Base-by-base conservation (phyloP, 1,284 basidiomycete genomes). In the Ustilago crameri region DNA sequence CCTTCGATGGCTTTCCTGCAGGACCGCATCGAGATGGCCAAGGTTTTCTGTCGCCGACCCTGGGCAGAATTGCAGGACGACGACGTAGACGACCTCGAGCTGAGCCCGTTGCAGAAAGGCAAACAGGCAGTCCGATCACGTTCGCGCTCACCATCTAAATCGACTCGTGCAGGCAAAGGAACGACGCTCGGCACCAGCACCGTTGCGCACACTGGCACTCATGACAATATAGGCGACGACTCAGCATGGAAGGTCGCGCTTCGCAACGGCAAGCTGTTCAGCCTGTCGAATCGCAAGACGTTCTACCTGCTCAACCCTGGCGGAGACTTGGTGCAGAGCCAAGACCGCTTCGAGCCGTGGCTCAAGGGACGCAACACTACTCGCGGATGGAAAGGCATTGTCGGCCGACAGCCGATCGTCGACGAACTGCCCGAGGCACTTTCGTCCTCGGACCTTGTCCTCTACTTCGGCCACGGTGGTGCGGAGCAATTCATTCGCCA, bases 391-490 rank as follows among this genome's bases (percentile, higher is more conserved):
- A 87, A 88, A 43, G 94, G 95, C 1, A 87, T 93, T 38, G 85
- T 89, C 9, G 94, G 92, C 0, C 86, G 88, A 40, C 84, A 88
- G 8, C 92, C 81, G 17, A 66, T 79, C 10, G 49, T 73, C 5
- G 69, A 79, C 37, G 79, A 82, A 51, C 56, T 81, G 14, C 57
- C 74, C 1, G 59, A 62, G 2, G 75, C 74, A 18, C 75, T 83
- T 3, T 62, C 58, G 9, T 41, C 49, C 5, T 54, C 65, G n/a
- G 79, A 81, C 55, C 60, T 81, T n/a, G 32, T 83, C 12, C 67
- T 82, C 37, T 98, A 98, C 85, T 97, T 98, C 80, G 95, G 95
- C 9, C 95, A 99, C 80, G 93, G 93, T 1, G 95, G 95, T 10
- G 95, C 89, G 1, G 95, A 98, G 82, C 93, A 97, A 80, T 99